These are phyloP conservation scores for Sporothrix brunneoviolacea DNA, from an alignment of 2,329 filamentous ascomycete species.

Conservation along the genomic window DNA sequence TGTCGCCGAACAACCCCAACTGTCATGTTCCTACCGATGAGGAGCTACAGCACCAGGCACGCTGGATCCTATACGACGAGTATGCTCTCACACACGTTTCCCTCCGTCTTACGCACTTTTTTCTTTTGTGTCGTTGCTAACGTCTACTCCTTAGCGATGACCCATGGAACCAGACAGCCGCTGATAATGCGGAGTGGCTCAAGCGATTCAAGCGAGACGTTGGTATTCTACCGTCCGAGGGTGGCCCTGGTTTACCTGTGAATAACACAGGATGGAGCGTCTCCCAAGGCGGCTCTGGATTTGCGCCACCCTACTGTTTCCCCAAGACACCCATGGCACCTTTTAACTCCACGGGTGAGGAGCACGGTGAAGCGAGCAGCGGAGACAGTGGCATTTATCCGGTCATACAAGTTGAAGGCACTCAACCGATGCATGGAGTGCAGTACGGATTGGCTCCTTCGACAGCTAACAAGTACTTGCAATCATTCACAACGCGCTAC, in stretches of 20 bases:
- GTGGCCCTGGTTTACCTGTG: constrained; percentile 43
- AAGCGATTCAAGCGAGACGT: constrained; percentile 54
- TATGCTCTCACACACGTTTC: constrained; percentile 29
- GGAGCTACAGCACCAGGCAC: constrained; percentile 58
- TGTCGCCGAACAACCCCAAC: constrained; percentile 55
- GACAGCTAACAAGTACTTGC: constrained; percentile 43
- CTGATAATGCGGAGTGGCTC: constrained; percentile 59
- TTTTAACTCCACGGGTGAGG: constrained; percentile 24
- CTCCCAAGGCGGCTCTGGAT: constrained; percentile 46
- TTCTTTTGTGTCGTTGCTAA: neutral
- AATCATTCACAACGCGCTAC: constrained; percentile 37
- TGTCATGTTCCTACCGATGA: constrained; percentile 52
- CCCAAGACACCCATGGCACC: constrained; percentile 34
- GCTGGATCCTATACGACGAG: constrained; percentile 58
- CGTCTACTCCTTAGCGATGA: constrained; percentile 40
- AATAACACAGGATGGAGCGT: constrained; percentile 38
- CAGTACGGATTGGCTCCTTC: constrained; percentile 35
- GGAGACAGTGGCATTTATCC: constrained; percentile 28
- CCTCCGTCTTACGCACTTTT: neutral
- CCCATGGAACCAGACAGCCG: constrained; percentile 57
- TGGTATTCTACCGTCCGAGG: constrained; percentile 42
- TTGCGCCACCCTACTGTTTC: constrained; percentile 48
- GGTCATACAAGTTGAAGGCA: constrained; percentile 12
- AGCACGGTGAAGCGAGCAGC: constrained; percentile 32
- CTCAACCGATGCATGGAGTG: constrained; percentile 24